Conservation (phyloP, 2,329 filamentous ascomycete species). For the Colletotrichum incanum region DNA sequence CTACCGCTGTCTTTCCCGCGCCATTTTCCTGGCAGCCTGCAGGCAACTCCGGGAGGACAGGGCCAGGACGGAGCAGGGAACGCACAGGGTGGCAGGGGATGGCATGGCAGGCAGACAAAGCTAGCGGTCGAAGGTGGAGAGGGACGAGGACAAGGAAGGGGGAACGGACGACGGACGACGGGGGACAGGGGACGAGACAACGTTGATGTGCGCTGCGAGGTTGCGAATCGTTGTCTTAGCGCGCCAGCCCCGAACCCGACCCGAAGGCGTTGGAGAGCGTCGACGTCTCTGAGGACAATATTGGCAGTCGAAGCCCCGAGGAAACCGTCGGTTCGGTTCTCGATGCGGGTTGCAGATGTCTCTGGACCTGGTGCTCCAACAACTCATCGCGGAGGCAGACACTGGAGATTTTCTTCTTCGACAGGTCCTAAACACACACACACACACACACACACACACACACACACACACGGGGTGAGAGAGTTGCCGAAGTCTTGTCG, state of each 20-base stretch:
- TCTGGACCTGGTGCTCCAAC: background rate
- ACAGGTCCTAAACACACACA: background rate
- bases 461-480: background rate
- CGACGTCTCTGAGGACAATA: background rate
- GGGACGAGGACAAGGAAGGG: background rate
- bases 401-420: background rate
- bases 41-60: conserved; percentile 3
- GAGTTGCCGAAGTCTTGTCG: background rate
- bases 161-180: conserved; percentile 7
- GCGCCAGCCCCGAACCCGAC: conserved; percentile 33
- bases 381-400: background rate
- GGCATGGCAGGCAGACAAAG: conserved; percentile 11
- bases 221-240: conserved; percentile 32
- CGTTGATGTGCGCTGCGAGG: conserved; percentile 13
- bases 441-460: background rate
- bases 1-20: background rate
- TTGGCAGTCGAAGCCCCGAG: conserved; percentile 10
- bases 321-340: conserved; percentile 13
- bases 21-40: background rate
- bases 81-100: conserved; percentile 23
- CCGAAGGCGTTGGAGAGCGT: conserved; percentile 5
- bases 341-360: background rate
- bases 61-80: conserved; percentile 4
- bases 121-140: conserved; percentile 11
- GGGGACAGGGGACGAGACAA: conserved; percentile 18